phyloP scores from a whole-genome alignment of 345 rosid genomes.

The Rubroshorea leprosula region DNA sequence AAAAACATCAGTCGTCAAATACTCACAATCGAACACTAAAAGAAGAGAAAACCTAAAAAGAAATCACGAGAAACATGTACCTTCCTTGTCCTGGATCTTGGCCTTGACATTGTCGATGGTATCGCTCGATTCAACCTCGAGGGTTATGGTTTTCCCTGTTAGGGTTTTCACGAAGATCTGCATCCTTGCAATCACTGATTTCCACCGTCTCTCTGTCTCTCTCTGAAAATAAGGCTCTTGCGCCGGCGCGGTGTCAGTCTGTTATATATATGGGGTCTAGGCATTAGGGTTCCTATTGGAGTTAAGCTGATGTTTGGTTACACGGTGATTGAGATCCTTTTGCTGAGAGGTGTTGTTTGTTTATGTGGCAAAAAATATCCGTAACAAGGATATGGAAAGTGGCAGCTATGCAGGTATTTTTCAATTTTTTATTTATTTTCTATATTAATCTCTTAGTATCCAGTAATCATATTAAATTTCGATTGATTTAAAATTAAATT shows the following conservation, averaged over 20 bases:
- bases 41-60: no score
- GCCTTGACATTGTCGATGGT: constrained; percentile 75
- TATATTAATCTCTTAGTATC: no score
- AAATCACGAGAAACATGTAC: constrained; percentile 19
- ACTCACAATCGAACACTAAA: neutral
- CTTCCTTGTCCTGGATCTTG: constrained; percentile 81
- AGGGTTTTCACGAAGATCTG: constrained; percentile 76
- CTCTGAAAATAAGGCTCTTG: neutral
- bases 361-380: no score
- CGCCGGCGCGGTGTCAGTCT: neutral
- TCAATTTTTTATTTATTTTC: no score
- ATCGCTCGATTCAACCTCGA: constrained; percentile 70
- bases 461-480: no score
- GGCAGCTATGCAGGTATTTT: no score
- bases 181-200: constrained; percentile 27
- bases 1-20: neutral
- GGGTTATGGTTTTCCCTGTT: constrained; percentile 71
- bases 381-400: no score
- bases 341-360: no score
- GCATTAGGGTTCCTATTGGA: constrained; percentile 12
- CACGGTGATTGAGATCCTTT: constrained; percentile 9
- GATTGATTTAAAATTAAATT: no score
- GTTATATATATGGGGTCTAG: constrained; percentile 1
- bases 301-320: constrained; percentile 23
- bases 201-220: neutral